phyloP scores from a whole-genome alignment of 202 grass and related monocot genomes.

The Hordeum pubiflorum region DNA sequence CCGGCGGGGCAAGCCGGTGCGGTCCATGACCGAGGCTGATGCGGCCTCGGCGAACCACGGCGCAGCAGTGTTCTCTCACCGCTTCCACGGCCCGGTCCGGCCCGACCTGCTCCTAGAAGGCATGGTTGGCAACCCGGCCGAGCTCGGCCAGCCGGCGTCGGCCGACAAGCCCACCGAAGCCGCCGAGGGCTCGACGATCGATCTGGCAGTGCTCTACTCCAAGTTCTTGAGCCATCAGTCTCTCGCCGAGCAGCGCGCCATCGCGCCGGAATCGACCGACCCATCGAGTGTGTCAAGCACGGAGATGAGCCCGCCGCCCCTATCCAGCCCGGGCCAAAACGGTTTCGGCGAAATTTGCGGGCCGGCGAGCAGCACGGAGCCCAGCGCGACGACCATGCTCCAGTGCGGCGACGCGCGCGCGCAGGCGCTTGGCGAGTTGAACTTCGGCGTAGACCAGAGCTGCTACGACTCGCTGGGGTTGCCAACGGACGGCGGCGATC shows the following conservation, averaged over 20 bases:
- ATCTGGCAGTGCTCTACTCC: constrained; percentile 64
- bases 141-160: not conserved
- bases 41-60: not conserved
- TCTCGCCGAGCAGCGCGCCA: not conserved
- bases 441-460: constrained; percentile 45
- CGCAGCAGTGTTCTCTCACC: not conserved
- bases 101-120: constrained; percentile 62
- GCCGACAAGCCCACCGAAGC: not conserved
- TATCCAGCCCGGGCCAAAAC: not conserved
- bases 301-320: constrained; percentile 17
- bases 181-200: constrained; percentile 40
- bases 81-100: constrained; percentile 29
- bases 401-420: constrained; percentile 10
- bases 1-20: constrained; percentile 37
- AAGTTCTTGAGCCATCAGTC: constrained; percentile 61
- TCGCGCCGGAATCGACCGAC: constrained; percentile 29
- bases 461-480: constrained; percentile 55
- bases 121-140: constrained; percentile 29
- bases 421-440: constrained; percentile 24
- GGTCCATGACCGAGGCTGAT: not conserved
- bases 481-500: constrained; percentile 27
- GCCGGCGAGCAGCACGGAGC: constrained; percentile 10
- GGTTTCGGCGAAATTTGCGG: constrained; percentile 19
- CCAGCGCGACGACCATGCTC: not conserved
- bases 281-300: constrained; percentile 18